Percentiles rank a stretch among this genome's conserved stretches.
Evolutionary conservation across 805 yeast genomes (phyloP).

Genomic region (Monosporozyma yasuniensis): DNA sequence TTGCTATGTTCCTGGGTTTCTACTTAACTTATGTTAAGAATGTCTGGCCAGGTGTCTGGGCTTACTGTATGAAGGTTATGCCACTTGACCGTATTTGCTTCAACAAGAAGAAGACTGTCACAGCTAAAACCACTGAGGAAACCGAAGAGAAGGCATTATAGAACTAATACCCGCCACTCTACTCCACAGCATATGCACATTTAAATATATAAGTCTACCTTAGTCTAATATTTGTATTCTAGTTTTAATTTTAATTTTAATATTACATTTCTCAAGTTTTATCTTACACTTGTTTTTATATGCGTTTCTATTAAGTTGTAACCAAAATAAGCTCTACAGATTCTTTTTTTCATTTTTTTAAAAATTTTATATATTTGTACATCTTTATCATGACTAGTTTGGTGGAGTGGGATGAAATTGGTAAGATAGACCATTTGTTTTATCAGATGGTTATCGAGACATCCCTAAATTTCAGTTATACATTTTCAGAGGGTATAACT

Average conservation of each 20-base stretch:
- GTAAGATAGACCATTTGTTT: background rate
- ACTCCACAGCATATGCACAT: background rate
- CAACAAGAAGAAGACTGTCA: background rate
- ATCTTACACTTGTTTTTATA: background rate
- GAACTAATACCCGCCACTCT: background rate
- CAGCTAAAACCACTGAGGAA: background rate
- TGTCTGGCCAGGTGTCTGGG: slow-evolving; percentile 13
- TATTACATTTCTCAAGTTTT: background rate
- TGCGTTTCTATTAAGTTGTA: no score
- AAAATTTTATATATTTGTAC: no score
- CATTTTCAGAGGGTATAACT: background rate
- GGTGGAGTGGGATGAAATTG: background rate
- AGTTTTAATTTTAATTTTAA: background rate
- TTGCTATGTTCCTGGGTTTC: slow-evolving; percentile 26
- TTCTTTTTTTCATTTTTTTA: no score
- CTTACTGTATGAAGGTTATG: slow-evolving; percentile 5
- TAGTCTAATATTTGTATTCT: background rate
- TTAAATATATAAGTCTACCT: background rate
- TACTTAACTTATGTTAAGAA: slow-evolving; percentile 16
- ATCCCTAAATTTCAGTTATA: background rate
- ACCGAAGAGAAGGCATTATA: slow-evolving; percentile 1
- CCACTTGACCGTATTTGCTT: background rate
- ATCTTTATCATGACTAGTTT: background rate
- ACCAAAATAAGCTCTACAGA: no score
- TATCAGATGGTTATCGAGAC: no score